These are phyloP conservation scores for Alloascoidea africana DNA, from an alignment of 805 yeast species.

Conservation along the genomic window DNA sequence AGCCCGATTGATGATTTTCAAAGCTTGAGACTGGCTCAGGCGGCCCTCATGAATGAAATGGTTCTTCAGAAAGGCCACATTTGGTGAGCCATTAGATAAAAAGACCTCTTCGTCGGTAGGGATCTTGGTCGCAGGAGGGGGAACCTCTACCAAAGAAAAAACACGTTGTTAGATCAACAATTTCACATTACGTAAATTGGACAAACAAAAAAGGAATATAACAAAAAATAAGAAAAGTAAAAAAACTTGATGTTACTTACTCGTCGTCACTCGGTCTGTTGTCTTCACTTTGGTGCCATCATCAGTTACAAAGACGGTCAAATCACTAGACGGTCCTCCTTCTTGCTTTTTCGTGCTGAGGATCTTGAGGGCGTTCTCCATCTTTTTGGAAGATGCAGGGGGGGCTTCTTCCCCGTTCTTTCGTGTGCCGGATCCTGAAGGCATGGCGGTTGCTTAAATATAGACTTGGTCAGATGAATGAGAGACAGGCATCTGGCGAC, in stretches of 20 bases:
- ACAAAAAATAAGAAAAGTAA: background rate
- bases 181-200: slow-evolving; percentile 8
- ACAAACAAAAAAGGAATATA: background rate
- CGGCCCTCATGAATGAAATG: slow-evolving; percentile 79
- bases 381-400: slow-evolving; percentile 9
- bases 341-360: slow-evolving; percentile 16
- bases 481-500: no score
- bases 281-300: slow-evolving; percentile 45
- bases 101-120: slow-evolving; percentile 66
- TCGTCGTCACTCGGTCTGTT: no score
- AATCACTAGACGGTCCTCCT: slow-evolving; percentile 20
- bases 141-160: slow-evolving; percentile 22
- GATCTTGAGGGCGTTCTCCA: slow-evolving; percentile 20
- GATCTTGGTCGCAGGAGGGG: slow-evolving; percentile 45
- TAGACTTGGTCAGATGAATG: no score
- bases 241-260: no score
- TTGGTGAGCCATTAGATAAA: slow-evolving; percentile 29
- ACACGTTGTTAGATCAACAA: no score
- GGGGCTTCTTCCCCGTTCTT: no score
- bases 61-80: slow-evolving; percentile 50
- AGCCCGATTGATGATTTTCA: slow-evolving; percentile 50
- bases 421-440: no score
- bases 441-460: no score
- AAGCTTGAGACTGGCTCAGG: slow-evolving; percentile 52
- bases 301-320: slow-evolving; percentile 32